Percentiles rank a stretch among this genome's conserved stretches.
These are phyloP conservation scores for Pleodorina starrii DNA, from an alignment of 139 green algal species.

Conservation along the genomic window DNA sequence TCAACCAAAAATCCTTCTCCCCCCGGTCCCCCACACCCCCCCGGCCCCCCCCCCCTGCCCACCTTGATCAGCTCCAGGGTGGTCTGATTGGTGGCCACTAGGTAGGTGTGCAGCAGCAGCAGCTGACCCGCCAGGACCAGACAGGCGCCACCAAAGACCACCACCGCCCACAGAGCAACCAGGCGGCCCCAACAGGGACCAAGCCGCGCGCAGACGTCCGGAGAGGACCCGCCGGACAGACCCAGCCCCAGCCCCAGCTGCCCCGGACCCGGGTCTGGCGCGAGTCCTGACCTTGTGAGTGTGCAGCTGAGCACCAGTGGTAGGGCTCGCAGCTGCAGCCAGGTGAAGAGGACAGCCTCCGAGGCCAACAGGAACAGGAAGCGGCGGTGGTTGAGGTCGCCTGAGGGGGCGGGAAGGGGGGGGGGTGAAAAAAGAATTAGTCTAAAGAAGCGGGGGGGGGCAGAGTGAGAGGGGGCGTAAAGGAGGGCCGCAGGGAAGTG, in stretches of 20 bases:
- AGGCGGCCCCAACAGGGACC: not conserved
- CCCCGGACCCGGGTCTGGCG: no score
- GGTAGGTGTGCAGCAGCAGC: conserved; percentile 32
- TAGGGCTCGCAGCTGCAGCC: not conserved
- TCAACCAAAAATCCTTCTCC: no score
- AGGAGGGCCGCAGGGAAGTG: no score
- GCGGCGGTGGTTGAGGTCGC: conserved; percentile 36
- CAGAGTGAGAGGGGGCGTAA: no score
- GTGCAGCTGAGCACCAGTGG: not conserved
- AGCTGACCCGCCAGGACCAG: not conserved
- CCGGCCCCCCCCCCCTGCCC: no score
- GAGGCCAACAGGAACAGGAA: conserved; percentile 1
- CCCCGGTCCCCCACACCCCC: no score
- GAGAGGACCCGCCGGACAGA: no score
- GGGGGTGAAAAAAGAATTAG: not conserved
- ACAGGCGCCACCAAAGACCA: not conserved
- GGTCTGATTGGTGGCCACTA: conserved; percentile 31
- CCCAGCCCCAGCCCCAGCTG: no score
- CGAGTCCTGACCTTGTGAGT: no score
- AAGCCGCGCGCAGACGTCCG: not conserved
- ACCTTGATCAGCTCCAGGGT: conserved; percentile 50
- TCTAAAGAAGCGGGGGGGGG: no score
- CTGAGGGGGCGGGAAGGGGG: not conserved
- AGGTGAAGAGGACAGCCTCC: not conserved
- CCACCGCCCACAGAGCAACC: not conserved